These are phyloP conservation scores for Hygrocybe coccinea DNA, from an alignment of 768 basidiomycete genomes.

Conservation along the genomic window DNA sequence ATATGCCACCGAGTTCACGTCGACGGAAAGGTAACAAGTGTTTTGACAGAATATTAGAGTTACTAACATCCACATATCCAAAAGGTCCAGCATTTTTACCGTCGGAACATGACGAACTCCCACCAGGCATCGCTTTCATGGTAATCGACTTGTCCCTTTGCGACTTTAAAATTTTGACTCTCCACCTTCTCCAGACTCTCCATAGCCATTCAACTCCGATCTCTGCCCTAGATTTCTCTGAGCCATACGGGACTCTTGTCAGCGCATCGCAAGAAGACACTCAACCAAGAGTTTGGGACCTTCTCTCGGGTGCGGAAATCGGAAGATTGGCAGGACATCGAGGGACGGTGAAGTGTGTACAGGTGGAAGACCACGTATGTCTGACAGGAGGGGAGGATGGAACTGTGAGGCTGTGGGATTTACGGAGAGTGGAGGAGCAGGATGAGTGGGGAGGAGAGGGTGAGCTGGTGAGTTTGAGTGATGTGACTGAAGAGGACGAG, in stretches of 20 bases:
- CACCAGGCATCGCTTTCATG: slow-evolving; percentile 95
- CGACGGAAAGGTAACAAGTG: slow-evolving; percentile 54
- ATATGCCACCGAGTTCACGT: slow-evolving; percentile 56
- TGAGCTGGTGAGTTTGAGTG: slow-evolving; percentile 54
- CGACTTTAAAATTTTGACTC: not conserved
- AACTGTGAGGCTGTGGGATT: slow-evolving; percentile 84
- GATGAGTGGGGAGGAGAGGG: slow-evolving; percentile 50
- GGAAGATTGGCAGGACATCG: slow-evolving; percentile 79
- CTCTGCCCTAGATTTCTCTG: slow-evolving; percentile 88
- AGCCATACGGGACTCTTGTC: slow-evolving; percentile 93
- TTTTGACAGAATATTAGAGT: not conserved
- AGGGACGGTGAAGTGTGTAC: slow-evolving; percentile 80
- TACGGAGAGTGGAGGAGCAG: slow-evolving; percentile 75
- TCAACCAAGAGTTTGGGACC: slow-evolving; percentile 90
- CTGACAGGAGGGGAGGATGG: slow-evolving; percentile 89
- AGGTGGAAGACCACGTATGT: slow-evolving; percentile 89
- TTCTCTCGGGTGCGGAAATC: slow-evolving; percentile 82
- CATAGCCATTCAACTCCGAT: slow-evolving; percentile 77
- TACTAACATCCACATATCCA: not conserved
- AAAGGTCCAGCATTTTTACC: slow-evolving; percentile 91
- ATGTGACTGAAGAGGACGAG: slow-evolving; percentile 63
- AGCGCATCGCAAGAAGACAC: slow-evolving; percentile 82
- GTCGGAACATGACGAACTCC: slow-evolving; percentile 94
- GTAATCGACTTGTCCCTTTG: slow-evolving; percentile 35
- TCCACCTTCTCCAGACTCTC: slow-evolving; percentile 53